These are phyloP conservation scores for Ophiostoma sp. DNA, from an alignment of 2,329 filamentous ascomycete species.

Conservation along the genomic window DNA sequence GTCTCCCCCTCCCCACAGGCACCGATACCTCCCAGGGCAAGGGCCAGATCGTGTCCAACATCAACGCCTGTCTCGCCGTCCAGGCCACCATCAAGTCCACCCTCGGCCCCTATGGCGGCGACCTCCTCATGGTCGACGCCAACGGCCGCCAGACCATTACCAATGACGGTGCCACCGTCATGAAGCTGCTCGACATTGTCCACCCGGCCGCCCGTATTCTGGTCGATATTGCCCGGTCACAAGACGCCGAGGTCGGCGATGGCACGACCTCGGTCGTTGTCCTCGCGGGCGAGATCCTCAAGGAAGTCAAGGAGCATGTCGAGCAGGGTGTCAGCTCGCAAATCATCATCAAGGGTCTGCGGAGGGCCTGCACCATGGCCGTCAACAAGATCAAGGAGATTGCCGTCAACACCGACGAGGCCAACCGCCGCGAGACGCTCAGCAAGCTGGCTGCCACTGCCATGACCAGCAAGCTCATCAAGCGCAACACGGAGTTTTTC, in stretches of 20 bases:
- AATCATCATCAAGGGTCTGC: conserved; percentile 93
- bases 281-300: conserved; percentile 93
- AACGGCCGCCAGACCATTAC: conserved; percentile 98
- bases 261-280: conserved; percentile 98
- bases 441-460: conserved; percentile 88
- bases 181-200: conserved; percentile 99
- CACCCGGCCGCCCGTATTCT: conserved; percentile 96
- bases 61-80: conserved; percentile 95
- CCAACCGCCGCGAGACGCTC: conserved; percentile 83
- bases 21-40: conserved; percentile 97
- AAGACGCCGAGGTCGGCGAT: conserved; percentile 98
- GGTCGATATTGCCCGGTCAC: conserved; percentile 95
- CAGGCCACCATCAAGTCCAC: conserved; percentile 96
- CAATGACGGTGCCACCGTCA: conserved; percentile 97
- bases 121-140: conserved; percentile 90
- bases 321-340: conserved; percentile 97
- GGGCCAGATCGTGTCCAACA: conserved; percentile 95
- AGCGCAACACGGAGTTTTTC: conserved; percentile 95
- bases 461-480: conserved; percentile 99
- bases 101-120: conserved; percentile 92
- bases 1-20: conserved; percentile 55
- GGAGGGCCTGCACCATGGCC: conserved; percentile 83
- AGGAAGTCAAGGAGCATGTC: conserved; percentile 93
- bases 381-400: conserved; percentile 99
- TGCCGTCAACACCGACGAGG: conserved; percentile 78